Base-by-base conservation (phyloP, 768 basidiomycete species). In the Symmetrospora coprosmae region DNA sequence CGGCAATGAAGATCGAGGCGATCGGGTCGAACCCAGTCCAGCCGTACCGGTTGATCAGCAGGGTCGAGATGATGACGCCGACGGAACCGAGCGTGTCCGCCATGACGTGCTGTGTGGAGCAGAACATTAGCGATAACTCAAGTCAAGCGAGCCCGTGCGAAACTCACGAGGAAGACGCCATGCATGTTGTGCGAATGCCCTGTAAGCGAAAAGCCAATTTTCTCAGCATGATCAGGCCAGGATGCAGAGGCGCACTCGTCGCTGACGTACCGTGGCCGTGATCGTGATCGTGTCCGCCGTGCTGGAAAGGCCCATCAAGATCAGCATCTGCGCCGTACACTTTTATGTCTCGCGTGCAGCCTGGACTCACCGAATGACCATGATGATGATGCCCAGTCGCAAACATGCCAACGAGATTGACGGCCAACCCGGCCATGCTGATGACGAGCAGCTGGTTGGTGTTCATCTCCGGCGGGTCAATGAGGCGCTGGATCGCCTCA, bases 21-120 rank as follows among this genome's bases (percentile, higher is more conserved):
- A 99, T 89, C 0, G 94, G 94, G 73, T 99, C 94, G 71, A 96
- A 99, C 19, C 90, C 90, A 13, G 92, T 96, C 90, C 91, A 97
- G 23, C 94, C 92, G 67, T 94, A 97, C 63, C 82, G 83, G 70
- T 91, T 84, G 63, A 99, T 97, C 55, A 97, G 79, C 17, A 97
- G 75, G 1, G 94, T 99, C 25, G 94, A 97, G 51, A 96, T 80
- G 70, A 99, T 99, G 17, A 99, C 94, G 17, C 94, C 94, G 21
- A 97, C 90, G 17, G 90, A 94, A 45, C 94, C 94, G 8, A 96
- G 78, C 11, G 92, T 94, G 68, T 96, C 91, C 60, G 90, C 90
- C 83, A 94, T 84, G 46, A 99, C 92, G 70, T 99, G 92, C 71
- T 71, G 58, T 8, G n/a, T 1, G 23, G 19, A 41, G 28, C 8